These are phyloP conservation scores for Fusarium sacchari DNA, from an alignment of 2,329 filamentous ascomycete species.

Conservation along the genomic window DNA sequence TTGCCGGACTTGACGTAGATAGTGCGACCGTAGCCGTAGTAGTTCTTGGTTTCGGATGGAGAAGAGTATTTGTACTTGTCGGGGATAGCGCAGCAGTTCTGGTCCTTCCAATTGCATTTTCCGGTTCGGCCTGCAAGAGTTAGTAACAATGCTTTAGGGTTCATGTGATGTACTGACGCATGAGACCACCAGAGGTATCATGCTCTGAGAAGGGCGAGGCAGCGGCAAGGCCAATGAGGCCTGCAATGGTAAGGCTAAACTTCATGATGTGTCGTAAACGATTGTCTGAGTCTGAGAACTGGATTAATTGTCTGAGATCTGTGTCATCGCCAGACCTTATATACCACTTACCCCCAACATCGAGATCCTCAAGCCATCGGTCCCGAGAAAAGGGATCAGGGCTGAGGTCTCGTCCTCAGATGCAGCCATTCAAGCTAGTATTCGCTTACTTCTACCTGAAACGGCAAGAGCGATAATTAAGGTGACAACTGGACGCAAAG, in stretches of 20 bases:
- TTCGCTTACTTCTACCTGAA: constrained; percentile 10
- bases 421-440: background rate
- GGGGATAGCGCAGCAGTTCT: constrained; percentile 19
- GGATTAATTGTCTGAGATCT: accelerated
- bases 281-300: background rate
- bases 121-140: constrained; percentile 3
- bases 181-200: background rate
- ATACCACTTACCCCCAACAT: background rate
- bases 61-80: background rate
- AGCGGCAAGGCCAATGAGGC: constrained; percentile 7
- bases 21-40: constrained; percentile 15
- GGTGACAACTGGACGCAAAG: background rate
- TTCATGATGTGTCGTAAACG: constrained; percentile 9
- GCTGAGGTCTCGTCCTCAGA: background rate
- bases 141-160: background rate
- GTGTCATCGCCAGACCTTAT: background rate
- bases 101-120: constrained; percentile 31
- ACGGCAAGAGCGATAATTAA: background rate
- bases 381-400: background rate
- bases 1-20: constrained; percentile 28
- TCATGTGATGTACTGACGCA: background rate
- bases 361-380: background rate
- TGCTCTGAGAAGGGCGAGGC: constrained; percentile 23
- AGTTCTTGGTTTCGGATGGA: background rate
- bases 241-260: background rate